These are phyloP conservation scores for Sergeia podlipaevii DNA, from an alignment of 208 protist species.

Conservation along the genomic window DNA sequence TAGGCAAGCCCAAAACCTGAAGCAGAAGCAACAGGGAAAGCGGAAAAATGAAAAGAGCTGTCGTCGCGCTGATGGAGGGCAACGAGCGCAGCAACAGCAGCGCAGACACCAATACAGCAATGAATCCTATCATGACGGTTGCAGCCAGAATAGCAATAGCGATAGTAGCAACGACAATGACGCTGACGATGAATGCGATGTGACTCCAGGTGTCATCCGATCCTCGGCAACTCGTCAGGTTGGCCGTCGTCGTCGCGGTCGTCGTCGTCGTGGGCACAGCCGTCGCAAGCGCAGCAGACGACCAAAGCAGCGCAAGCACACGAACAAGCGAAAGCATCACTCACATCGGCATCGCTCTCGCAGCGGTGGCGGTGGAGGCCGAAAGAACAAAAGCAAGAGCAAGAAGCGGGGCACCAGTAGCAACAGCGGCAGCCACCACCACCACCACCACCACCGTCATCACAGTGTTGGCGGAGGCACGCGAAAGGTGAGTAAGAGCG, in stretches of 20 bases:
- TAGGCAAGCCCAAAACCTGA: not conserved
- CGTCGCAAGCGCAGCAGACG: not conserved
- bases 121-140: not conserved
- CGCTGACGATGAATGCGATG: not conserved
- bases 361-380: constrained; percentile 20
- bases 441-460: constrained; percentile 14
- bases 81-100: not conserved
- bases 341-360: constrained; percentile 12
- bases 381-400: constrained; percentile 18
- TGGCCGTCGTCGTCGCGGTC: constrained; percentile 1
- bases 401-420: constrained; percentile 10
- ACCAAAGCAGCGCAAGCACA: not conserved
- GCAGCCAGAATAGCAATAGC: not conserved
- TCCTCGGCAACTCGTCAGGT: not conserved
- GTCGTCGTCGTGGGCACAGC: not conserved
- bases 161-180: not conserved
- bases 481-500: constrained; percentile 35
- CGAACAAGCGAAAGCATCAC: constrained; percentile 4
- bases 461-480: not conserved
- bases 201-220: constrained; percentile 1
- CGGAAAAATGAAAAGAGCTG: not conserved
- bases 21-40: constrained; percentile 7
- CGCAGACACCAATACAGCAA: not conserved
- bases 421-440: constrained; percentile 7
- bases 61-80: not conserved